Conservation (phyloP, 768 basidiomycete species). For the Boletus vinaceobasis region DNA sequence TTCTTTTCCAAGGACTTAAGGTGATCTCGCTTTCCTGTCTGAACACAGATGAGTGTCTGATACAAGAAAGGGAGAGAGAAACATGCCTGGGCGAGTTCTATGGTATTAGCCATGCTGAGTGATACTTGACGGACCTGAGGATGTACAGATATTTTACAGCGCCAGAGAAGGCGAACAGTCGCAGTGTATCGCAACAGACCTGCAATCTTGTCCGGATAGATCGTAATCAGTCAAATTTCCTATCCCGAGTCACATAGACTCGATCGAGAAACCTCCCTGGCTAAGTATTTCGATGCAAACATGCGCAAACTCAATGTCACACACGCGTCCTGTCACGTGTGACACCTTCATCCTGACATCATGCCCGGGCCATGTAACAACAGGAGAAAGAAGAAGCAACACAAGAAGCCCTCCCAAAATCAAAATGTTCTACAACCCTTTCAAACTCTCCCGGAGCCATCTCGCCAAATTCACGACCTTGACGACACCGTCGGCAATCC, state of each 20-base stretch:
- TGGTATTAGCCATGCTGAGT: conserved; percentile 54
- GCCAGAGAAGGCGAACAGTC: conserved; percentile 26
- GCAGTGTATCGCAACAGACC: conserved; percentile 20
- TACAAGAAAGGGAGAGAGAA: background rate
- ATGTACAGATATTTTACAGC: conserved; percentile 30
- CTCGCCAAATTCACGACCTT: background rate
- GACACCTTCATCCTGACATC: conserved; percentile 18
- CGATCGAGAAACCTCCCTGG: conserved; percentile 12
- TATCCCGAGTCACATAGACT: conserved; percentile 17
- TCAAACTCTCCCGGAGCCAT: background rate
- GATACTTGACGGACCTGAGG: conserved; percentile 15
- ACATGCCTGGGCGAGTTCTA: conserved; percentile 60
- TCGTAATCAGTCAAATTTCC: conserved; percentile 21
- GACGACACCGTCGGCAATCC: conserved; percentile 8
- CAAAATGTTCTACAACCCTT: background rate
- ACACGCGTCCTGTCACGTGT: conserved; percentile 31
- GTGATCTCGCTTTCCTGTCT: conserved; percentile 94
- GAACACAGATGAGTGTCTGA: conserved; percentile 10
- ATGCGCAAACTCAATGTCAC: conserved; percentile 25
- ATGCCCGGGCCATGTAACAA: conserved; percentile 67
- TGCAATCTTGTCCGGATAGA: conserved; percentile 26
- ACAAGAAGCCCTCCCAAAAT: conserved; percentile 18
- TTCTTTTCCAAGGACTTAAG: conserved; percentile 78
- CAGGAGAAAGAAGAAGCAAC: conserved; percentile 43
- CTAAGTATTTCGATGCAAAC: conserved; percentile 16